Conservation (phyloP, 192 early-diverging fungal species). For the Backusella circina region DNA sequence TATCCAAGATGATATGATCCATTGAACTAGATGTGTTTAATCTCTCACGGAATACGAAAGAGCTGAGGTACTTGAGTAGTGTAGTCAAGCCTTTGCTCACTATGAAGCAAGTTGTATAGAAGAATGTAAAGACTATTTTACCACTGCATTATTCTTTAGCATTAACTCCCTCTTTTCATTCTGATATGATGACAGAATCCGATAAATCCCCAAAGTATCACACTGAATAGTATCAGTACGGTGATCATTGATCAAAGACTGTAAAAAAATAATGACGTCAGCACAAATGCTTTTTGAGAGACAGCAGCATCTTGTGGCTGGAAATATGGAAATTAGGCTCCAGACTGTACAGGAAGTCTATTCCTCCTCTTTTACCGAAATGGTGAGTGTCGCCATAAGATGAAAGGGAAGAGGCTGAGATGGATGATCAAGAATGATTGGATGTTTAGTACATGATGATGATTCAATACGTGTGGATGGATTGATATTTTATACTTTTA, state of each 20-base stretch:
- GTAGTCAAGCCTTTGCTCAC: neutral
- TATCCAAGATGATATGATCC: neutral
- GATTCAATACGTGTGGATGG: neutral
- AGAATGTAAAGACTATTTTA: neutral
- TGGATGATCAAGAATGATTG: neutral
- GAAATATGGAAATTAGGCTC: neutral
- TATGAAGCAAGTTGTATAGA: neutral
- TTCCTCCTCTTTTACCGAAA: conserved; percentile 2
- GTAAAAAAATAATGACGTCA: too few species aligned
- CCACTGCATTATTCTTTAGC: neutral
- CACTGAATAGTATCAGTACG: neutral
- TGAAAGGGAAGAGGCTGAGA: neutral
- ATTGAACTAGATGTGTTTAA: neutral
- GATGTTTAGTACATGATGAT: neutral
- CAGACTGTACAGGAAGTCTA: neutral
- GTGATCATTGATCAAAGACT: too few species aligned
- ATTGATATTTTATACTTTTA: neutral
- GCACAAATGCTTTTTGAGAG: too few species aligned
- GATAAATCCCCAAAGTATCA: neutral
- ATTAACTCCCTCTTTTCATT: neutral
- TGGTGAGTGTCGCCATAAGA: neutral
- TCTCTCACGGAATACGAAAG: neutral
- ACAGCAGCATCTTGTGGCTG: too few species aligned
- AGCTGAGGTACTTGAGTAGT: neutral
- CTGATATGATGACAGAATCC: neutral